Evolutionary conservation across 2,329 filamentous ascomycete genomes (phyloP).

Genomic region (Claviceps digitariae): DNA sequence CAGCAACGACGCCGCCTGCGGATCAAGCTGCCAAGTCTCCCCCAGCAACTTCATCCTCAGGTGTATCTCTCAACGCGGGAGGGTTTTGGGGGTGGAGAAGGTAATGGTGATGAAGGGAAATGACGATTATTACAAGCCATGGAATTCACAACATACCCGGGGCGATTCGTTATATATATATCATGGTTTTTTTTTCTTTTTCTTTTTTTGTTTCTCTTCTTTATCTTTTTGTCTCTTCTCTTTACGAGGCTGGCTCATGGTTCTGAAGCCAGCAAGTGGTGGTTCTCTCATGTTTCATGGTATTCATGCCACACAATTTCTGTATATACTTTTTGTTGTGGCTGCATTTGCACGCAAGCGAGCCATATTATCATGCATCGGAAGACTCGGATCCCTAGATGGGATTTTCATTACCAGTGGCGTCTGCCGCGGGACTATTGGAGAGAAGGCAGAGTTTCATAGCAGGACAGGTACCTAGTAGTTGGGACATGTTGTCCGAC

Average conservation of each 20-base stretch:
- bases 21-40: conserved; percentile 15
- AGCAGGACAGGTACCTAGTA: no score
- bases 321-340: conserved; percentile 2
- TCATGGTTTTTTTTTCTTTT: not conserved
- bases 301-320: conserved; percentile 2
- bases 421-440: no score
- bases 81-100: conserved; percentile 45
- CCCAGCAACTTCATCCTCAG: conserved; percentile 9
- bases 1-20: conserved; percentile 10
- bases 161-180: not conserved
- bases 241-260: not conserved
- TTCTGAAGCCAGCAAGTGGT: not conserved
- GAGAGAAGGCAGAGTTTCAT: no score
- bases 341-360: conserved; percentile 3
- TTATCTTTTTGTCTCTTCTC: not conserved
- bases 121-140: not conserved
- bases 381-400: not conserved
- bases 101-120: conserved; percentile 12
- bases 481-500: not conserved
- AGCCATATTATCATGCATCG: conserved; percentile 1
- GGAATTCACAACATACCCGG: not conserved
- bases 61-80: conserved; percentile 20
- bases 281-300: not conserved
- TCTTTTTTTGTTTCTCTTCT: not conserved
- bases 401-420: not conserved